These are phyloP conservation scores for Creolimax fragrantissima DNA, from an alignment of 78 protist genomes.

Conservation along the genomic window DNA sequence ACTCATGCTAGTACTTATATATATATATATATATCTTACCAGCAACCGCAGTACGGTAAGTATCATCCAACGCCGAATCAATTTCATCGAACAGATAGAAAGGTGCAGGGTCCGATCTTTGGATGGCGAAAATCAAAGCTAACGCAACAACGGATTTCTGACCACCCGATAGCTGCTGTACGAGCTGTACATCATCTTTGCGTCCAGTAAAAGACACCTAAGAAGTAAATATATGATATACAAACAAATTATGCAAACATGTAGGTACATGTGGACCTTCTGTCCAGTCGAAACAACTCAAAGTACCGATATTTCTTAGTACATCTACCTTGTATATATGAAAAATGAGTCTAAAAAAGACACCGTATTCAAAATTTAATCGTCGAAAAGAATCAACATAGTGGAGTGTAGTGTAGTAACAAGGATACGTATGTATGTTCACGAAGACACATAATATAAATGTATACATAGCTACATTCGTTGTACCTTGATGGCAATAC, in stretches of 20 bases:
- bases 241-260: neutral
- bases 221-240: neutral
- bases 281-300: too few relatives aligned
- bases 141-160: slow-evolving; percentile 97
- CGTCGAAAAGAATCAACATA: too few relatives aligned
- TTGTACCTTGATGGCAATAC: slow-evolving; percentile 56
- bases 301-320: too few relatives aligned
- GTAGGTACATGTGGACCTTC: neutral
- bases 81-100: slow-evolving; percentile 98
- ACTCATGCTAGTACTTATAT: too few relatives aligned
- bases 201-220: slow-evolving; percentile 34
- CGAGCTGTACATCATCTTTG: neutral
- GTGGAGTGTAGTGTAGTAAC: too few relatives aligned
- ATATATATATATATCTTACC: neutral
- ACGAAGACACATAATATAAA: too few relatives aligned
- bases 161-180: slow-evolving; percentile 79
- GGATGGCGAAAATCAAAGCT: slow-evolving; percentile 94
- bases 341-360: too few relatives aligned
- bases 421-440: too few relatives aligned
- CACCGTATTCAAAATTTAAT: too few relatives aligned
- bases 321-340: too few relatives aligned
- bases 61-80: slow-evolving; percentile 92
- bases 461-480: too few relatives aligned
- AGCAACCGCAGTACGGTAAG: slow-evolving; percentile 78
- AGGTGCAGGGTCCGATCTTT: slow-evolving; percentile 96